Evolutionary conservation across 371 early-diverging fungal species (phyloP).

Genomic region (Apophysomyces variabilis): DNA sequence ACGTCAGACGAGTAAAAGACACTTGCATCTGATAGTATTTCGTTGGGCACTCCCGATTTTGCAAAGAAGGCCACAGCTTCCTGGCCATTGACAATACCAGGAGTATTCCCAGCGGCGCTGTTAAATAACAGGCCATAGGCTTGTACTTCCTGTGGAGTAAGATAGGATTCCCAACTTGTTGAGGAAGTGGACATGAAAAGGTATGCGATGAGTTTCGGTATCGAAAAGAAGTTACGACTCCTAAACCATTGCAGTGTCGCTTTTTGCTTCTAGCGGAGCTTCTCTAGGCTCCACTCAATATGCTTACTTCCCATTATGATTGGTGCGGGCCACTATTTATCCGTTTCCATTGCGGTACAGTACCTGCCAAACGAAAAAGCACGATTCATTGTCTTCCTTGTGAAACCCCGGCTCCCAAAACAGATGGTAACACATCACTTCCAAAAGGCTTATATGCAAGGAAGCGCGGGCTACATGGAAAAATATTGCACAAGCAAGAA

Average conservation of each 20-base stretch:
- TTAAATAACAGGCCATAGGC: constrained; percentile 72
- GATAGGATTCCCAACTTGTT: constrained; percentile 40
- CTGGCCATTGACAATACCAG: constrained; percentile 74
- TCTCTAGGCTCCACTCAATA: background rate
- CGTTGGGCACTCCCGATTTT: constrained; percentile 76
- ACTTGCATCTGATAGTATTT: constrained; percentile 74
- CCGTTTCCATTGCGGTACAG: background rate
- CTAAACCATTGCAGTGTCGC: background rate
- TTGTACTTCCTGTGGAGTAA: constrained; percentile 71
- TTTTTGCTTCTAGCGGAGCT: background rate
- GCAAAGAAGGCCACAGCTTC: constrained; percentile 86
- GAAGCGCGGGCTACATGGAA: too few relatives aligned
- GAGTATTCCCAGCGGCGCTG: constrained; percentile 61
- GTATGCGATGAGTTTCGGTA: background rate
- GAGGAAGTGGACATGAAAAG: constrained; percentile 8
- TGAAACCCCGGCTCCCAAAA: background rate
- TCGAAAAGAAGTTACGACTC: constrained; percentile 4
- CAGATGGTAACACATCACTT: background rate
- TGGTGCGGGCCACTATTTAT: background rate
- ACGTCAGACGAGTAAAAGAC: background rate
- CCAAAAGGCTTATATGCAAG: too few relatives aligned
- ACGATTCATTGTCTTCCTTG: too few relatives aligned
- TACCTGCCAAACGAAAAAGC: too few relatives aligned
- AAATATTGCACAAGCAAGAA: too few relatives aligned
- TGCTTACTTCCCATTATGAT: constrained; percentile 5